A percentile compares a stretch with the other conserved stretches of the same genome.
Conservation (phyloP, 352 stramenopile genomes). For the Globisporangium radiosum region DNA sequence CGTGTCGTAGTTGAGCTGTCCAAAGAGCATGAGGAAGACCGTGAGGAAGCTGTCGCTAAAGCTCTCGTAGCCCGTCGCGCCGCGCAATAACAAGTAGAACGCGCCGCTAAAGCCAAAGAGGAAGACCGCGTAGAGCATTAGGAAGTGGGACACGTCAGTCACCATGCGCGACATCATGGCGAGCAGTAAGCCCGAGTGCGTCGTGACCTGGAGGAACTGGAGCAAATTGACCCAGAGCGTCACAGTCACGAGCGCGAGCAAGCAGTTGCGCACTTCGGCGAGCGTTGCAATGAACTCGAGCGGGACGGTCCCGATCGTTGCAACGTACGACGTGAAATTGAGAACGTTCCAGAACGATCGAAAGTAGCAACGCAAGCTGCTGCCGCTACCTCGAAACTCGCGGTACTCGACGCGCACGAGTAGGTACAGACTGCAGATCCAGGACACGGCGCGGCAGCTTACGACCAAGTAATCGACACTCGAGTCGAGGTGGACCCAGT, state of each 20-base stretch:
- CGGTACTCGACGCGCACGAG: constrained; percentile 40
- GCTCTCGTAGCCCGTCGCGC: constrained; percentile 43
- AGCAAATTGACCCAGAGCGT: constrained; percentile 68
- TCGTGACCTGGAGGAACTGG: constrained; percentile 64
- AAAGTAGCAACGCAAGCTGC: constrained; percentile 38
- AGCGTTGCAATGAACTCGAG: constrained; percentile 39
- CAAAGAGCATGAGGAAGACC: constrained; percentile 71
- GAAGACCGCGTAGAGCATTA: constrained; percentile 67
- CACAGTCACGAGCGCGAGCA: constrained; percentile 48
- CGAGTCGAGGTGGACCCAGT: constrained; percentile 37
- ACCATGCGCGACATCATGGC: constrained; percentile 77
- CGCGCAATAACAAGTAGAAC: constrained; percentile 65
- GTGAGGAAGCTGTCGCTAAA: constrained; percentile 59
- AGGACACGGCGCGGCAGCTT: constrained; percentile 30
- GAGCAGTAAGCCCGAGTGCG: constrained; percentile 51
- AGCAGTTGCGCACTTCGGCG: constrained; percentile 28
- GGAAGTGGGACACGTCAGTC: constrained; percentile 58
- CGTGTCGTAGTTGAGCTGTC: constrained; percentile 28
- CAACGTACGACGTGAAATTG: constrained; percentile 46
- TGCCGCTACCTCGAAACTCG: constrained; percentile 21
- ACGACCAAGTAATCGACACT: constrained; percentile 41
- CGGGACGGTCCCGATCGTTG: constrained; percentile 41
- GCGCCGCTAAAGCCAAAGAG: constrained; percentile 60
- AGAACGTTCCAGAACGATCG: constrained; percentile 57
- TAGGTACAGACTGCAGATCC: constrained; percentile 45